A percentile compares a stretch with the other conserved stretches of the same genome.
phyloP scores from a whole-genome alignment of 208 protist species.

The Leishmania major region DNA sequence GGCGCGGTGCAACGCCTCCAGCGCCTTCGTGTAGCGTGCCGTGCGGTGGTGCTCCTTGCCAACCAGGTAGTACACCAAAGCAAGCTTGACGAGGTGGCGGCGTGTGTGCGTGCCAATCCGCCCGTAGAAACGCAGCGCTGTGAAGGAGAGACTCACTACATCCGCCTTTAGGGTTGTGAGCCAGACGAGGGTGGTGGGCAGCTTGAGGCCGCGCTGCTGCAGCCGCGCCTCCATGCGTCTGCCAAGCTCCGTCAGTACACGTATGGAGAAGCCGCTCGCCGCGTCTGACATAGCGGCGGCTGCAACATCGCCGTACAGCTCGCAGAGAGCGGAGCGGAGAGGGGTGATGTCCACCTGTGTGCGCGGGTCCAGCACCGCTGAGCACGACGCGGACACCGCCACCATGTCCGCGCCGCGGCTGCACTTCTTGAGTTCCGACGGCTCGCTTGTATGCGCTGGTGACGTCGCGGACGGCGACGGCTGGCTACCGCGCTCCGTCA shows the following conservation, averaged over 20 bases:
- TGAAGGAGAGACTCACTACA: conserved; percentile 69
- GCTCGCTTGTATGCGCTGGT: not conserved
- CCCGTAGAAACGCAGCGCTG: conserved; percentile 70
- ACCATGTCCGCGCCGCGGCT: not conserved
- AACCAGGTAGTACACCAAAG: conserved; percentile 75
- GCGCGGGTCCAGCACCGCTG: conserved; percentile 44
- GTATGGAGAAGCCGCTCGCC: conserved; percentile 49
- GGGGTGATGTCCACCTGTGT: conserved; percentile 44
- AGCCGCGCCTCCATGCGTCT: conserved; percentile 42
- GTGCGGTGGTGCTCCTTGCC: conserved; percentile 58
- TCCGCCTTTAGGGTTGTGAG: conserved; percentile 59
- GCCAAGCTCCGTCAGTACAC: conserved; percentile 56
- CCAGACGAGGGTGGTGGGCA: conserved; percentile 57
- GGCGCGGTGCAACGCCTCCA: conserved; percentile 73
- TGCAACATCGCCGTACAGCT: conserved; percentile 80
- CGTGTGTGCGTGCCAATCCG: conserved; percentile 48
- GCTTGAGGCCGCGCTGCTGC: conserved; percentile 19
- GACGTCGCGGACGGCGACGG: not conserved
- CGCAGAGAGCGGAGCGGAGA: conserved; percentile 54
- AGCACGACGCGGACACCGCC: conserved; percentile 6
- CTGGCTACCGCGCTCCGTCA: not conserved
- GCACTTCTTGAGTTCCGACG: not conserved
- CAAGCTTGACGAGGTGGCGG: conserved; percentile 59
- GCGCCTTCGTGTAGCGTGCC: conserved; percentile 79
- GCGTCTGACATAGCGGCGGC: conserved; percentile 68